These are phyloP conservation scores for Tulasnella sp. DNA, from an alignment of 768 basidiomycete genomes.

Conservation along the genomic window DNA sequence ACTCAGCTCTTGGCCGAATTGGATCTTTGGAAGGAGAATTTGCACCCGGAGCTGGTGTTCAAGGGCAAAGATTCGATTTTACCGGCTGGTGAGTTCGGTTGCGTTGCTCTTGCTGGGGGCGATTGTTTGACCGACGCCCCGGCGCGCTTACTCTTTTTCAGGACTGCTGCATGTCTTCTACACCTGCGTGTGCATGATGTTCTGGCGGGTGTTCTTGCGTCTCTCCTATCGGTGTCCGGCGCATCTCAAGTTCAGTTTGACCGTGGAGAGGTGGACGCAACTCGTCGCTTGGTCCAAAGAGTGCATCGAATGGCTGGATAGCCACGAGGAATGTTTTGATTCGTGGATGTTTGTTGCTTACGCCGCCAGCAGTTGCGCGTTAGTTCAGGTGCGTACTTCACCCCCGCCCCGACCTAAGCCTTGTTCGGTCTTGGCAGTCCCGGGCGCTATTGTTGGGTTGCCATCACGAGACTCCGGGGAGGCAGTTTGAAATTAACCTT, in stretches of 20 bases:
- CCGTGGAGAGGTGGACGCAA: conserved; percentile 71
- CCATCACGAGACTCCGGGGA: neutral
- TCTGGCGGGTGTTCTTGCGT: conserved; percentile 98
- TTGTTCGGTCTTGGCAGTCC: neutral
- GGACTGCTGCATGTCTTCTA: conserved; percentile 86
- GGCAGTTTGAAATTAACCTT: conserved; percentile 3
- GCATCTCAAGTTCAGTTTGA: conserved; percentile 81
- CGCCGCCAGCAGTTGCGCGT: conserved; percentile 79
- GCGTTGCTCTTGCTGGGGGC: too few relatives aligned
- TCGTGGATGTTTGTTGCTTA: conserved; percentile 85
- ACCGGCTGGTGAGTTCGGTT: neutral
- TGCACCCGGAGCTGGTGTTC: conserved; percentile 14
- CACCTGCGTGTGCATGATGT: conserved; percentile 89
- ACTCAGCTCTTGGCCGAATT: conserved; percentile 41
- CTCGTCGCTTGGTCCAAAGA: conserved; percentile 71
- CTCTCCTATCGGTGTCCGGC: conserved; percentile 89
- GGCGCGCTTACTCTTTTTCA: conserved; percentile 35
- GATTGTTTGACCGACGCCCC: too few relatives aligned
- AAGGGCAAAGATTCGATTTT: conserved; percentile 3
- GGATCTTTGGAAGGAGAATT: conserved; percentile 23
- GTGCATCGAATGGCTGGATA: conserved; percentile 84
- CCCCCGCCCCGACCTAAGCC: neutral
- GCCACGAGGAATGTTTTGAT: conserved; percentile 75
- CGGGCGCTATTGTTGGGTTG: neutral
- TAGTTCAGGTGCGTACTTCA: conserved; percentile 69